A percentile compares a stretch with the other conserved stretches of the same genome.
phyloP scores from a whole-genome alignment of 257 asterid species.

The Penstemon davidsonii region DNA sequence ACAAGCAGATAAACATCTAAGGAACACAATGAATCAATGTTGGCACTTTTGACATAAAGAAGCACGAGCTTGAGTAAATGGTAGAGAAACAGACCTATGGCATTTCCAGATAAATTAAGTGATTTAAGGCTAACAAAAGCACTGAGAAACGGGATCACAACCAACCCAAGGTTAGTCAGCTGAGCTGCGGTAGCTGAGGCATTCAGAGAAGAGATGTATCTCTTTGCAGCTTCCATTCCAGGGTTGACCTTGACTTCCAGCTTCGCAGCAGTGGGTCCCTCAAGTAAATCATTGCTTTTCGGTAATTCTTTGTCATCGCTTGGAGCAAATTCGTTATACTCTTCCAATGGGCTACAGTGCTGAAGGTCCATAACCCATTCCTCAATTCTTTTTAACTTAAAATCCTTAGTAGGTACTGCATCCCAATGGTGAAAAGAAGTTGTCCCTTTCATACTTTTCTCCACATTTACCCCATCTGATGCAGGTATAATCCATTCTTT shows the following conservation, averaged over 20 bases:
- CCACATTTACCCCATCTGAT: constrained; percentile 44
- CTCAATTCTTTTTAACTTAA: constrained; percentile 69
- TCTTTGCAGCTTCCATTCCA: constrained; percentile 75
- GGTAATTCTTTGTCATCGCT: constrained; percentile 37
- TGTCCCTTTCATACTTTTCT: constrained; percentile 39
- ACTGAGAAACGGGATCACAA: constrained; percentile 81
- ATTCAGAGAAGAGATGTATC: constrained; percentile 78
- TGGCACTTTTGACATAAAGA: constrained; percentile 13
- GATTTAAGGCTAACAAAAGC: constrained; percentile 78
- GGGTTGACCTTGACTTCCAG: constrained; percentile 62
- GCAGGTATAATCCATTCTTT: constrained; percentile 87
- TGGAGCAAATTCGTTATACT: constrained; percentile 39
- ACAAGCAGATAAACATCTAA: constrained; percentile 6
- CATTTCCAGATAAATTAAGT: constrained; percentile 87
- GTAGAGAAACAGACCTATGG: constrained; percentile 59
- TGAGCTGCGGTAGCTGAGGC: constrained; percentile 77
- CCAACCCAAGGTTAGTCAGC: constrained; percentile 85
- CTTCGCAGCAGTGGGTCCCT: constrained; percentile 40
- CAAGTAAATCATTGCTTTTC: constrained; percentile 31
- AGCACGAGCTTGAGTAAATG: constrained; percentile 4
- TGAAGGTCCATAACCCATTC: constrained; percentile 88
- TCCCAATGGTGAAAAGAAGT: constrained; percentile 44
- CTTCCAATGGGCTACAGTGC: constrained; percentile 60
- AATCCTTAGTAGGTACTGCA: constrained; percentile 62
- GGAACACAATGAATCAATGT: constrained; percentile 18